Conservation (phyloP, 177 flowering plant genomes). For the Vitis hybrid region DNA sequence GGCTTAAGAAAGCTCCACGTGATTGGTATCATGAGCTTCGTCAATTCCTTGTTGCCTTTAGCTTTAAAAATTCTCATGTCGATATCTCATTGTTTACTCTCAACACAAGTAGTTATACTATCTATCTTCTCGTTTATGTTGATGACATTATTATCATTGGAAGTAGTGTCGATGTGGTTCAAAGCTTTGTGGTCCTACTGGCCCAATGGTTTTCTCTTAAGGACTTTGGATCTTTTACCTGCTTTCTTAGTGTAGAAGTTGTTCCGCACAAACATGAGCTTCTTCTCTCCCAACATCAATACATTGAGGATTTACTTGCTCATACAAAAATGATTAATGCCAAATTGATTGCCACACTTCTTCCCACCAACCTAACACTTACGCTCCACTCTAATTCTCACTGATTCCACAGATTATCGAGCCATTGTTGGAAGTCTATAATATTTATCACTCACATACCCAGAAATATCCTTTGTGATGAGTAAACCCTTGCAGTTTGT, state of each 20-base stretch:
- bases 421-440: not conserved
- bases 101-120: not conserved
- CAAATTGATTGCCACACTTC: not conserved
- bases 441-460: not conserved
- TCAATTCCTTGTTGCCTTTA: not conserved
- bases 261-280: not conserved
- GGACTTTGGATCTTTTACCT: not conserved
- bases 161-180: not conserved
- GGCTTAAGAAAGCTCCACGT: too few species aligned
- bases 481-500: not conserved
- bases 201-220: not conserved
- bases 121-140: not conserved
- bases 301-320: not conserved
- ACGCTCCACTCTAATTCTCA: not conserved
- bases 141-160: not conserved
- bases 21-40: not conserved
- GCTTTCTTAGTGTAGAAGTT: not conserved
- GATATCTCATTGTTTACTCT: not conserved
- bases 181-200: not conserved
- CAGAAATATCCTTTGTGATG: not conserved
- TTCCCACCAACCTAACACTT: not conserved
- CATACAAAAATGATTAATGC: not conserved
- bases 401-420: not conserved
- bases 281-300: not conserved
- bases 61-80: not conserved